These are phyloP conservation scores for Aspergillus cavernicola DNA, from an alignment of 495 filamentous ascomycete genomes.

Conservation along the genomic window DNA sequence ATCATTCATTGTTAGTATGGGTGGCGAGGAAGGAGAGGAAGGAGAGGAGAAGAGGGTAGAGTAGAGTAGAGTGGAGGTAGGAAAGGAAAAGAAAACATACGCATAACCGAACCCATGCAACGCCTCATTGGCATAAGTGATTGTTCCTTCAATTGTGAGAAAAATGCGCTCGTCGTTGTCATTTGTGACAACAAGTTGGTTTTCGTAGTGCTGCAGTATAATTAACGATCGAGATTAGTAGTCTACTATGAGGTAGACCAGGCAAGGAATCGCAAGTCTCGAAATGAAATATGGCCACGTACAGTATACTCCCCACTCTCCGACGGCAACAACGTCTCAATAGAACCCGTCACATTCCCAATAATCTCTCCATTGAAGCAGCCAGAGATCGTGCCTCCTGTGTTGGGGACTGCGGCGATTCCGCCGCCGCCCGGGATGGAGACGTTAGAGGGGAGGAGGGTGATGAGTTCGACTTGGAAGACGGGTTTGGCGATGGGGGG, in stretches of 20 bases:
- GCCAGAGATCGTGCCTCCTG: neutral
- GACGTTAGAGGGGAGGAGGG: neutral
- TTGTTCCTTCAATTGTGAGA: neutral
- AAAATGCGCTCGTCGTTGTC: neutral
- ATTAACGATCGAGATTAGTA: neutral
- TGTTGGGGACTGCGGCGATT: constrained; percentile 1
- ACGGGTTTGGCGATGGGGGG: neutral
- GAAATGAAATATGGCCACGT: too few species aligned
- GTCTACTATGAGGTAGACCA: neutral
- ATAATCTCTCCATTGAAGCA: neutral
- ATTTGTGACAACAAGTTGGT: neutral
- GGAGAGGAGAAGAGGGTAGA: too few species aligned
- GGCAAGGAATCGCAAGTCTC: neutral
- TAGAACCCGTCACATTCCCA: neutral
- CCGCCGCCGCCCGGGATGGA: neutral
- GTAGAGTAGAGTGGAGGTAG: too few species aligned
- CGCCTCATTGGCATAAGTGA: neutral
- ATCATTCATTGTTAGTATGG: too few species aligned
- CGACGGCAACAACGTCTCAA: neutral
- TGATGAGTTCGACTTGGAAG: constrained; percentile 5
- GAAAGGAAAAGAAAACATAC: too few species aligned
- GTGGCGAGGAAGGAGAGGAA: too few species aligned
- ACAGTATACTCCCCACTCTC: constrained; percentile 1
- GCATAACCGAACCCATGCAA: constrained; percentile 2
- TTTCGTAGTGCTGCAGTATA: neutral